A percentile compares a stretch with the other conserved stretches of the same genome.
These are phyloP conservation scores for Aspergillus melleus DNA, from an alignment of 2,329 filamentous ascomycete species.

Conservation along the genomic window DNA sequence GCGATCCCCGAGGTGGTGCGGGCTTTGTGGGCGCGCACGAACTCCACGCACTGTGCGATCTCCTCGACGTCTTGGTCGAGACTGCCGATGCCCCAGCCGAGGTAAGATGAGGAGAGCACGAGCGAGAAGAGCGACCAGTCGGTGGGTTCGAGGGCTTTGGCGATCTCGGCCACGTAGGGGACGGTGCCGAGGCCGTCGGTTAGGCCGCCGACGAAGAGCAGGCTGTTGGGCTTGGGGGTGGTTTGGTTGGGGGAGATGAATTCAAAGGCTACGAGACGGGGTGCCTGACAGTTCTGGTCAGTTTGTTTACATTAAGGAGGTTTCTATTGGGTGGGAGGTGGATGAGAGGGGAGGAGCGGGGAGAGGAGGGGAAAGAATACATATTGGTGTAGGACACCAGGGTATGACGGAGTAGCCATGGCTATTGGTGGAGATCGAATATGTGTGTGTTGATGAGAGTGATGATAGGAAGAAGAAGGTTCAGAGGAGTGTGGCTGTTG, in stretches of 20 bases:
- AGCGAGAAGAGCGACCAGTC: slow-evolving; percentile 56
- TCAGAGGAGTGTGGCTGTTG: neutral
- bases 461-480: neutral
- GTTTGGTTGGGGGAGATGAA: slow-evolving; percentile 27
- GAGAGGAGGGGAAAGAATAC: slow-evolving; percentile 19
- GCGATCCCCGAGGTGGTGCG: slow-evolving; percentile 26
- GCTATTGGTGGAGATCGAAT: neutral
- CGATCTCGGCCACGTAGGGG: slow-evolving; percentile 53
- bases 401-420: slow-evolving; percentile 23
- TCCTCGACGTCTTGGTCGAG: slow-evolving; percentile 57
- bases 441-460: neutral
- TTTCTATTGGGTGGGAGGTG: neutral
- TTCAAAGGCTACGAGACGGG: slow-evolving; percentile 44
- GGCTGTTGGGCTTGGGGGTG: slow-evolving; percentile 44
- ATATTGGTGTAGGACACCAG: slow-evolving; percentile 39
- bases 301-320: neutral
- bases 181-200: slow-evolving; percentile 59
- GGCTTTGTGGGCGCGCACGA: slow-evolving; percentile 45
- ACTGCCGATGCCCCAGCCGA: slow-evolving; percentile 55
- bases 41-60: slow-evolving; percentile 52
- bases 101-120: slow-evolving; percentile 54
- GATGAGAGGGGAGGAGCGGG: neutral
- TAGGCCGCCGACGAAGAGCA: slow-evolving; percentile 62
- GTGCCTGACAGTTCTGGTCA: slow-evolving; percentile 29
- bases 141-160: slow-evolving; percentile 47